These are phyloP conservation scores for Phylloporus sp. DNA, from an alignment of 1,284 basidiomycete species.

Conservation along the genomic window DNA sequence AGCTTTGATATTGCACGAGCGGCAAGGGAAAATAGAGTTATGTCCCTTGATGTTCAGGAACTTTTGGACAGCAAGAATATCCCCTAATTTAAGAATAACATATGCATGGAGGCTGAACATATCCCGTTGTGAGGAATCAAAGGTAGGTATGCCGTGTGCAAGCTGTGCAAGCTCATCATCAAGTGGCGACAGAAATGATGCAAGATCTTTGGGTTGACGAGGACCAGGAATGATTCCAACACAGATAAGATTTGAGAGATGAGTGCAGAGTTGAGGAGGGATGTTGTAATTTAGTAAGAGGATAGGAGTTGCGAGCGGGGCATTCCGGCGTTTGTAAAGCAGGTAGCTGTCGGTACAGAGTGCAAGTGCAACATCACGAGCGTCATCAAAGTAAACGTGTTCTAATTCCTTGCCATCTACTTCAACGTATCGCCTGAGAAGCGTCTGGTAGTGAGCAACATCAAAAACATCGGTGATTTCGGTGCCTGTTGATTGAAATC, in stretches of 20 bases:
- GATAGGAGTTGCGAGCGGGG: not conserved
- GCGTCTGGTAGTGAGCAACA: too few relatives aligned
- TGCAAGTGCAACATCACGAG: too few relatives aligned
- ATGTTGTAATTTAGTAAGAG: not conserved
- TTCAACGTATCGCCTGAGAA: too few relatives aligned
- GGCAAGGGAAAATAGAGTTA: not conserved
- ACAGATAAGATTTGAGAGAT: not conserved
- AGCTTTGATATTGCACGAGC: not conserved
- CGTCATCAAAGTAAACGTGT: too few relatives aligned
- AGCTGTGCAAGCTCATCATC: not conserved
- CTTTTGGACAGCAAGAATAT: not conserved
- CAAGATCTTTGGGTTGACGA: not conserved
- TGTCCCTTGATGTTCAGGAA: not conserved
- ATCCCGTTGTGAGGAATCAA: not conserved
- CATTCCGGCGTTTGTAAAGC: too few relatives aligned
- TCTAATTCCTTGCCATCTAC: too few relatives aligned
- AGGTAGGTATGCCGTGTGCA: not conserved
- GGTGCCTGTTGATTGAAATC: too few relatives aligned
- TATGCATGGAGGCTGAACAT: not conserved
- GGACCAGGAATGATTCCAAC: not conserved
- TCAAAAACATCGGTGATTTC: too few relatives aligned
- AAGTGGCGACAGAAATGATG: not conserved
- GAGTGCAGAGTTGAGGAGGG: not conserved
- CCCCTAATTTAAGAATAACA: not conserved
- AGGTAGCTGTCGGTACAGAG: too few relatives aligned